Evolutionary conservation across 2,329 filamentous ascomycete genomes (phyloP).

Genomic region (Aspergillus udagawae): DNA sequence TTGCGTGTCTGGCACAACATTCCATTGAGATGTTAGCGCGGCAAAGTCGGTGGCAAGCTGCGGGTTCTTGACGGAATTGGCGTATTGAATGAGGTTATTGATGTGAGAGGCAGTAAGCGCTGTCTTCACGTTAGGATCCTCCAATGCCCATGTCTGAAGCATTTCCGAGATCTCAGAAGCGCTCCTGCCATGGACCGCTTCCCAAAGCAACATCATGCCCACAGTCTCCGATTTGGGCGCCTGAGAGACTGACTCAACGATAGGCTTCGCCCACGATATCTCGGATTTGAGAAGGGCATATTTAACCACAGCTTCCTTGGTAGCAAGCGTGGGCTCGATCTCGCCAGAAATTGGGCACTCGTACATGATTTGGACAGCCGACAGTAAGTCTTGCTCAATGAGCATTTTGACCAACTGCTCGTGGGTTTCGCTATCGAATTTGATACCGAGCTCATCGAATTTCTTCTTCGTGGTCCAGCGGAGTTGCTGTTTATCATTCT

Average conservation of each 20-base stretch:
- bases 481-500: slow-evolving; percentile 56
- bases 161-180: slow-evolving; percentile 70
- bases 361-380: slow-evolving; percentile 67
- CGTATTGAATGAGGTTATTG: slow-evolving; percentile 70
- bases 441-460: slow-evolving; percentile 51
- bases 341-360: slow-evolving; percentile 47
- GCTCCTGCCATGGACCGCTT: slow-evolving; percentile 66
- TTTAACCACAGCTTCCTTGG: slow-evolving; percentile 55
- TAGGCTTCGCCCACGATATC: slow-evolving; percentile 57
- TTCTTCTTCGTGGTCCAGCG: slow-evolving; percentile 54
- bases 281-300: slow-evolving; percentile 60
- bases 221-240: slow-evolving; percentile 55
- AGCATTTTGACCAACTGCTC: slow-evolving; percentile 60
- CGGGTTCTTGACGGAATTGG: slow-evolving; percentile 65
- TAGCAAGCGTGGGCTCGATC: slow-evolving; percentile 40
- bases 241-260: slow-evolving; percentile 51
- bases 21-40: slow-evolving; percentile 60
- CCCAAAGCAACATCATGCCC: slow-evolving; percentile 73
- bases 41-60: slow-evolving; percentile 72
- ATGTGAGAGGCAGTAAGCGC: slow-evolving; percentile 67
- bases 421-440: slow-evolving; percentile 40
- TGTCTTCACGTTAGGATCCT: slow-evolving; percentile 41
- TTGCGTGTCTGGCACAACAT: slow-evolving; percentile 62
- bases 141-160: slow-evolving; percentile 61
- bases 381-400: slow-evolving; percentile 52